Evolutionary conservation across 345 rosid species (phyloP), one percentile per base, ranked within the genome.

Genomic region (Aquilaria yunnanensis): DNA sequence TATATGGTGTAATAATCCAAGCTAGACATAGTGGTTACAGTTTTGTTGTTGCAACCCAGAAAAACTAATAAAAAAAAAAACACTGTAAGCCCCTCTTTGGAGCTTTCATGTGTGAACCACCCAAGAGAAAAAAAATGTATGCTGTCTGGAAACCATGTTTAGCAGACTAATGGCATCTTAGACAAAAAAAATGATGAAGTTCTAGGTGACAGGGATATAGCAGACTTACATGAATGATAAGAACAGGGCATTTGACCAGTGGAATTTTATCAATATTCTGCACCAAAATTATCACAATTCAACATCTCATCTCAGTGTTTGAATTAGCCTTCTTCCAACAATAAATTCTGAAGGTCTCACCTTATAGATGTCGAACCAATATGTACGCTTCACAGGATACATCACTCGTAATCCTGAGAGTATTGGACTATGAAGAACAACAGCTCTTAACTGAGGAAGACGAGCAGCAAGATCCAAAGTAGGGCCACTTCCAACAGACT

Each of bases 291-390:
- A 60, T 37, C 43, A 37, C 43, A 3, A 37, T 37, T 37, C 8
- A 37, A 5, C 5, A 5, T 37, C 43, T 2, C 8, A 37, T 4
- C 43, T 37, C 43, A 9, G 43, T 37, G 8, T 3, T 37, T 37
- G 43, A 37, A 23, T 50, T 47, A 56, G 61, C 34, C 49, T 50
- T 52, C 32, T 53, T 34, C 43, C 56, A 14, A 47, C 9, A 71
- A 60, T 58, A 49, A 33, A 34, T 32, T 12, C 32, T 10, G 45
- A 30, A 52, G 58, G 53, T 13, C 52, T 77, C 67, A 90, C 99
- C 97, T 94, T 94, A 77, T 87, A 94, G 56, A 94, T 94, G 78
- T 91, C 99, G 37, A 94, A 94, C 99, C 97, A 91, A 74, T 88
- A 94, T 11, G 99, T 77, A 51, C 91, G 89, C 83, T 87, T 94